Conservation (phyloP, 176 grass and related monocot species). For the Avena insularis region DNA sequence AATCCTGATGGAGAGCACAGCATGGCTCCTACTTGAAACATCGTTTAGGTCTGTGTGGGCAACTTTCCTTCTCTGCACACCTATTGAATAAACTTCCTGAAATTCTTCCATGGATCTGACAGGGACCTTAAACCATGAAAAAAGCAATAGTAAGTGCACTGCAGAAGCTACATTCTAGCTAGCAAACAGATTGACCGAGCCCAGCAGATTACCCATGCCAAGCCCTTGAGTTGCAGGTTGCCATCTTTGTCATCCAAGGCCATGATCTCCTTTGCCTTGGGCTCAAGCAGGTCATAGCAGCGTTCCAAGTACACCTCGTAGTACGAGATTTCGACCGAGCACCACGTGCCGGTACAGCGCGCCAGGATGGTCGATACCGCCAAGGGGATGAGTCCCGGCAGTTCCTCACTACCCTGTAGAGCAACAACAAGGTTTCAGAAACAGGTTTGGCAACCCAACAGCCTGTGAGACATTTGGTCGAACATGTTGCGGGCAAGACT, state of each 20-base stretch:
- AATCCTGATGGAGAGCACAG: slow-evolving; percentile 67
- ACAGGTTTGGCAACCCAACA: neutral
- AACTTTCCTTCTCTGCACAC: slow-evolving; percentile 85
- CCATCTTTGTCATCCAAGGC: slow-evolving; percentile 82
- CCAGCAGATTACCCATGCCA: slow-evolving; percentile 68
- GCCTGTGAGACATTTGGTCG: neutral
- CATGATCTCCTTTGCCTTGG: slow-evolving; percentile 87
- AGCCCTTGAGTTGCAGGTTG: slow-evolving; percentile 81
- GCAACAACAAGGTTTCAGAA: neutral
- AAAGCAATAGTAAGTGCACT: slow-evolving; percentile 25
- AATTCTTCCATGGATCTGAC: slow-evolving; percentile 82
- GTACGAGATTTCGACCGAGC: slow-evolving; percentile 70
- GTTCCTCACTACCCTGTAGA: slow-evolving; percentile 65
- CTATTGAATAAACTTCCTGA: slow-evolving; percentile 65
- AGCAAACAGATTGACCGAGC: slow-evolving; percentile 12
- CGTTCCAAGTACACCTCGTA: slow-evolving; percentile 94
- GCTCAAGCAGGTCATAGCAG: slow-evolving; percentile 89
- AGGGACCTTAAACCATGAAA: slow-evolving; percentile 54
- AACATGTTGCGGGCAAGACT: neutral
- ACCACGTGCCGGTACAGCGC: slow-evolving; percentile 59
- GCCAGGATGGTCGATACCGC: slow-evolving; percentile 62
- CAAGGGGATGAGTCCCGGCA: slow-evolving; percentile 73
- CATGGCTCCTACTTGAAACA: slow-evolving; percentile 85
- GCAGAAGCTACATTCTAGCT: neutral
- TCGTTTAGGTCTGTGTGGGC: slow-evolving; percentile 81